Base-by-base conservation (phyloP, 345 rosid species). In the Camelina laxa region DNA sequence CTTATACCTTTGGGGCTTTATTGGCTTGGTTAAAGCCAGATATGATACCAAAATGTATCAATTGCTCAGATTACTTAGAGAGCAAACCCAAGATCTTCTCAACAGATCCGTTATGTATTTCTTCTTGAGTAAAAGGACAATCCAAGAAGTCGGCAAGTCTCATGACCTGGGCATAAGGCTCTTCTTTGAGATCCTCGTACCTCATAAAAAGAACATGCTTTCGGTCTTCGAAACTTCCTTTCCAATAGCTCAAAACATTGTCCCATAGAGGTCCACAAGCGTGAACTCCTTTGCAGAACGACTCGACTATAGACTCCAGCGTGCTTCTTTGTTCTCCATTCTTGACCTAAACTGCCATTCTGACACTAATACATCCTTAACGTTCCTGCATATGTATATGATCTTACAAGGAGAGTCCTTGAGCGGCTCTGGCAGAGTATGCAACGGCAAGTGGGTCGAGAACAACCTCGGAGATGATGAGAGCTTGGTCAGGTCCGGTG, bases 251-350 rank as follows among this genome's bases (percentile, higher is more conserved):
- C 45, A 85, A 48, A 9, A 76, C 80, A 56, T 85, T 84, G 16
- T 87, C 88, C 88, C 88, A 87, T 10, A 63, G 77, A 1, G 91
- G 88, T 9, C 88, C 91, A 4, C 6, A 75, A 27, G 42, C 4
- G n/a, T 64, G 38, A 75, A 76, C 84, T 2, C 91, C 91, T 13
- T 69, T 49, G 33, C 76, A 72, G 2, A 82, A 85, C 60, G 73
- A 75, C 8, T 82, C 81, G 1, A 85, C 73, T 4, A 77, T 12
- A 3, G 82, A 82, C 35, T 76, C 80, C 3, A 87, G 55, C 4
- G 13, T 61, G 13, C 75, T 39, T 73, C 75, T 1, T 42, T 8
- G 1, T 51, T 60, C 35, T 20, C 55, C 1, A 19, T 19, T 20
- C 2, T 50, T 50, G 55, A 19, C 4, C 14, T 1, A 50, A 50